Percentiles rank a stretch among this genome's conserved stretches.
These are phyloP conservation scores for Amaranthus hypochondriacus DNA, from an alignment of 148 eudicot species.

Conservation along the genomic window DNA sequence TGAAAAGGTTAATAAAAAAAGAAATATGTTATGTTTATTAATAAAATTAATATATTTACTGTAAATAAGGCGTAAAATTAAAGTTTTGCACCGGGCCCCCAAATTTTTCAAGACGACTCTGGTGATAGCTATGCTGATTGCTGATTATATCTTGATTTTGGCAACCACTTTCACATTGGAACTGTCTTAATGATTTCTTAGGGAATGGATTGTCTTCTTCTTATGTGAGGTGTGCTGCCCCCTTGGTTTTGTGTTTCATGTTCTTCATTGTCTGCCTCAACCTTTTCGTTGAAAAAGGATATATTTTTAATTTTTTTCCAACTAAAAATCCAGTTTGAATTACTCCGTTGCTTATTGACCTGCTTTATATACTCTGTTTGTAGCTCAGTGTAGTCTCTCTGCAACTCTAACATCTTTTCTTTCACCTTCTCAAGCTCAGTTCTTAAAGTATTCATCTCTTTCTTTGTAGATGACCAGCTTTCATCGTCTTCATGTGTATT, in stretches of 20 bases:
- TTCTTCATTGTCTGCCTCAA: constrained; percentile 29
- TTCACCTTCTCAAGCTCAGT: constrained; percentile 52
- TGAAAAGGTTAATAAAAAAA: no score
- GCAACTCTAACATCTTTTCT: constrained; percentile 45
- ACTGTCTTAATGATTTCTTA: constrained; percentile 12
- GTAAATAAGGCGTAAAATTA: no score
- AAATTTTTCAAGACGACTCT: no score
- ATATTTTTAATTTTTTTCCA: constrained; percentile 52
- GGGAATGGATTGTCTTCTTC: constrained; percentile 40
- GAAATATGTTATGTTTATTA: no score
- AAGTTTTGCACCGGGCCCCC: no score
- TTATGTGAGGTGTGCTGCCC: constrained; percentile 19
- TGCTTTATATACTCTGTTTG: constrained; percentile 47
- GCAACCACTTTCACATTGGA: not conserved
- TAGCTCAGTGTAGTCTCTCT: constrained; percentile 49
- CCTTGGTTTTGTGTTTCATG: constrained; percentile 19
- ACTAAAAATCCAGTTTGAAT: constrained; percentile 42
- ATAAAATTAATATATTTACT: no score
- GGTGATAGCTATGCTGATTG: not conserved
- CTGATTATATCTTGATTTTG: not conserved
- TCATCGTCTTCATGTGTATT: constrained; percentile 33
- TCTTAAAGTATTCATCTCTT: constrained; percentile 48
- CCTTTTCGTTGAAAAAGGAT: constrained; percentile 33
- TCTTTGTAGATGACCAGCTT: constrained; percentile 40
- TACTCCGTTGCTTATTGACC: constrained; percentile 33